Percentiles rank a stretch among this genome's conserved stretches.
phyloP scores from a whole-genome alignment of 148 eudicot genomes.

The Chenopodium formosanum region DNA sequence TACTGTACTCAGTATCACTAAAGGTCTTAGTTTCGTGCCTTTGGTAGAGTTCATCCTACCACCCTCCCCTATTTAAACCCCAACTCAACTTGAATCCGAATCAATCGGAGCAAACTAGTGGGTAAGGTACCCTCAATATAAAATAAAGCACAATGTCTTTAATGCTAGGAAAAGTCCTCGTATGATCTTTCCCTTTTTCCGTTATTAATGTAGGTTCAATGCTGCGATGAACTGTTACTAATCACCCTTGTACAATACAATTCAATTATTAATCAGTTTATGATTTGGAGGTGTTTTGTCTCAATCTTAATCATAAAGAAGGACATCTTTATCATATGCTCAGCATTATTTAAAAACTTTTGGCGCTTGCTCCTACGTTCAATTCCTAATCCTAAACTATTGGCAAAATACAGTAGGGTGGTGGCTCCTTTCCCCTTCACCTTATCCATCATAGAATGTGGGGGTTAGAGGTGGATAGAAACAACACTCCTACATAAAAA shows the following conservation, averaged over 20 bases:
- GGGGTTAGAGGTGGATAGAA: not conserved
- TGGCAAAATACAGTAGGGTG: not conserved
- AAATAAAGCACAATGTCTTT: not conserved
- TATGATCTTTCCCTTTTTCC: not conserved
- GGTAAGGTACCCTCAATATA: not conserved
- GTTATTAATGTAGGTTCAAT: conserved; percentile 14
- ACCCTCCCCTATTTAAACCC: too few species aligned
- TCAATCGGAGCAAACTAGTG: not conserved
- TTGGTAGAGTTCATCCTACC: too few species aligned
- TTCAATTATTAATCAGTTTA: conserved; percentile 1
- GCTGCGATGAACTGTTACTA: conserved; percentile 8
- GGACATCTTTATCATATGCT: conserved; percentile 8
- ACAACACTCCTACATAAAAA: not conserved
- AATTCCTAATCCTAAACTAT: not conserved
- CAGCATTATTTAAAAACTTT: not conserved
- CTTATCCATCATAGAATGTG: conserved; percentile 11
- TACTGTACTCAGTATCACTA: not conserved
- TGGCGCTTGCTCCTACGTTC: not conserved
- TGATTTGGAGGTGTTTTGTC: conserved; percentile 21
- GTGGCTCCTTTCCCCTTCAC: not conserved
- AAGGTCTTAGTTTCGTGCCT: not conserved
- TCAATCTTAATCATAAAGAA: not conserved
- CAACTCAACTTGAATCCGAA: not conserved
- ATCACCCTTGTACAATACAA: not conserved
- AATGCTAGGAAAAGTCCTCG: conserved; percentile 1